Evolutionary conservation across 768 basidiomycete species (phyloP).

Genomic region (Mrakia hoshinonis): DNA sequence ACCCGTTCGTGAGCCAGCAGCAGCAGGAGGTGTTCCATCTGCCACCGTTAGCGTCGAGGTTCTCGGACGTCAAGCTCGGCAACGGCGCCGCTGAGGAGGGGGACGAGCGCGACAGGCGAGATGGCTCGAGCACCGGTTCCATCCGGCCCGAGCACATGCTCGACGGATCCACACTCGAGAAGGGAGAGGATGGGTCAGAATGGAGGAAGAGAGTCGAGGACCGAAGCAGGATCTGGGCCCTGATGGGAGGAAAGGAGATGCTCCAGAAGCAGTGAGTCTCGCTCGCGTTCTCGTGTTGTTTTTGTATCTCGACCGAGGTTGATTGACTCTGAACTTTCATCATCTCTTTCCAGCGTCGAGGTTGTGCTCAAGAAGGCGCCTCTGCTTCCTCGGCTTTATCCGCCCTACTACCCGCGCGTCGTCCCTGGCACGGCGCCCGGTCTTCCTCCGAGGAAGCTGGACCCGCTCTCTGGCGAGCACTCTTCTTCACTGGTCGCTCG

Average conservation of each 20-base stretch:
- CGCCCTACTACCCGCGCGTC: background rate
- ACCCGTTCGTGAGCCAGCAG: conserved; percentile 11
- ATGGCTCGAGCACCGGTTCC: background rate
- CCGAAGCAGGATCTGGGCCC: background rate
- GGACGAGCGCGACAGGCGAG: background rate
- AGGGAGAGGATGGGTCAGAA: background rate
- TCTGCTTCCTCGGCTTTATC: conserved; percentile 11
- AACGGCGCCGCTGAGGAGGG: background rate
- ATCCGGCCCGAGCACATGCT: background rate
- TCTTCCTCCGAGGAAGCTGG: background rate
- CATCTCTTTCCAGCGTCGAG: background rate
- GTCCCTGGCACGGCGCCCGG: background rate
- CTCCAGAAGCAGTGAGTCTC: conserved; percentile 12
- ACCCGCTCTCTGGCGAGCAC: background rate
- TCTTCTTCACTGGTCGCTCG: background rate
- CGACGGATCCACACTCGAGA: background rate
- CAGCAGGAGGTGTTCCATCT: conserved; percentile 17
- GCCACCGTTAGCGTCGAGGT: conserved; percentile 2
- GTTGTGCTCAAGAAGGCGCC: background rate
- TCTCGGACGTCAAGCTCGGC: background rate
- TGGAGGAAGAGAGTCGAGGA: conserved; percentile 10
- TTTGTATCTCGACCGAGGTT: background rate
- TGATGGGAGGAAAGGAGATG: conserved; percentile 9
- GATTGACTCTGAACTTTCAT: background rate
- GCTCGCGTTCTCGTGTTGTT: background rate